Base-by-base conservation (phyloP, 768 basidiomycete species). In the Baorangia bicolor region DNA sequence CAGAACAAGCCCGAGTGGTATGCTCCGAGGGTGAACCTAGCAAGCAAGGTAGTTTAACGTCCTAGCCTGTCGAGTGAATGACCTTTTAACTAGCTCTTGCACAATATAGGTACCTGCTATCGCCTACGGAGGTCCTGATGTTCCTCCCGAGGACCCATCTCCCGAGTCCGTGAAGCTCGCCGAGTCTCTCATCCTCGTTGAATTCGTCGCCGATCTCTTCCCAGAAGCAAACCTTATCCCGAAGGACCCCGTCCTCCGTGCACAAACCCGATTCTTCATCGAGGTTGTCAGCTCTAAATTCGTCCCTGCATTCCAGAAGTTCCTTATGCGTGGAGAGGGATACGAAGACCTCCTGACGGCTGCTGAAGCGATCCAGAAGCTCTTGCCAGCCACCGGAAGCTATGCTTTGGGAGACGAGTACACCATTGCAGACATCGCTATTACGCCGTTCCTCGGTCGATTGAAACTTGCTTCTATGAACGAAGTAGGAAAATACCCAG, bases 21-120 rank as follows among this genome's bases (percentile, higher is more conserved):
- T n/a, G 80, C 80, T 0, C 77, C 79, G 0, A 78, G 82, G 55
- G 79, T 89, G 37, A 88, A 88, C 69, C 82, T 82, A 2, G 84
- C 79, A 0, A 80, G 80, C 72, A 87, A 87, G 78, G 86, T 84
- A 62, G 18, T 16, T 14, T 4, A 16, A 34, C n/a, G n/a, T 27
- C 6, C 13, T 9, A 18, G 27, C 4, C n/a, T 8, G 21, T 39
- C 12, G n/a, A 51, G 21, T 21, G 12, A 11, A 18, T 13, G 23
- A 23, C 18, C n/a, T 38, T 49, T n/a, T n/a, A 21, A 41, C 11
- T 5, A 40, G 2, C 14, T 20, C 21, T 5, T 31, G 7, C 35
- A 21, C 16, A 4, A 20, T 9, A 28, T 31, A 63, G 61, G 56
- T 63, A 25, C 61, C 61, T n/a, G 61, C 83, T 0, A 71, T 87